Evolutionary conservation across 176 grass and related monocot species (phyloP).

Genomic region (Secale cereale): DNA sequence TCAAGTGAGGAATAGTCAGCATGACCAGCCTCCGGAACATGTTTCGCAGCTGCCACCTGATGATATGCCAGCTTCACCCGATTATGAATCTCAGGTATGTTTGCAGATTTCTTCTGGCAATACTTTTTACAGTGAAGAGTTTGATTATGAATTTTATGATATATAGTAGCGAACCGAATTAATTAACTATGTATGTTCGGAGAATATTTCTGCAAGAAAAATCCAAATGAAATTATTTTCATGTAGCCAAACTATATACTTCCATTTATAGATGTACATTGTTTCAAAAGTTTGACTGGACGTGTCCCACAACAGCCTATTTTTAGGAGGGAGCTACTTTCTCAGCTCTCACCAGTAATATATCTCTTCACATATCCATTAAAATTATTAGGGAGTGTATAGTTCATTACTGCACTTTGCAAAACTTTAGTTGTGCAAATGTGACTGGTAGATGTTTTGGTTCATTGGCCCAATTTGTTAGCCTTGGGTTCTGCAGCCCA

Average conservation of each 20-base stretch:
- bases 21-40: conserved; percentile 22
- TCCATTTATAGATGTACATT: not conserved
- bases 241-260: not conserved
- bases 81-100: conserved; percentile 62
- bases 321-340: not conserved
- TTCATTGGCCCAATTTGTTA: not conserved
- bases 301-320: not conserved
- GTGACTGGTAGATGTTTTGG: not conserved
- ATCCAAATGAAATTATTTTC: not conserved
- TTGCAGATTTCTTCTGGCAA: not conserved
- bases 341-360: not conserved
- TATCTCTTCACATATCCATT: not conserved
- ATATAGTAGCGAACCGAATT: not conserved
- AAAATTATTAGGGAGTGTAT: not conserved
- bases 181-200: not conserved
- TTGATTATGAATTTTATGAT: not conserved
- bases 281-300: not conserved
- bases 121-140: not conserved
- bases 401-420: not conserved
- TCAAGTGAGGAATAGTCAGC: conserved; percentile 27
- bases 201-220: conserved; percentile 1
- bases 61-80: conserved; percentile 36
- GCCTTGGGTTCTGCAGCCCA: not conserved
- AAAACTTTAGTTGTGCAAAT: not conserved
- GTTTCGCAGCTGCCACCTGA: conserved; percentile 26